These are phyloP conservation scores for Populus davidiana DNA, from an alignment of 345 rosid genomes.

Conservation along the genomic window DNA sequence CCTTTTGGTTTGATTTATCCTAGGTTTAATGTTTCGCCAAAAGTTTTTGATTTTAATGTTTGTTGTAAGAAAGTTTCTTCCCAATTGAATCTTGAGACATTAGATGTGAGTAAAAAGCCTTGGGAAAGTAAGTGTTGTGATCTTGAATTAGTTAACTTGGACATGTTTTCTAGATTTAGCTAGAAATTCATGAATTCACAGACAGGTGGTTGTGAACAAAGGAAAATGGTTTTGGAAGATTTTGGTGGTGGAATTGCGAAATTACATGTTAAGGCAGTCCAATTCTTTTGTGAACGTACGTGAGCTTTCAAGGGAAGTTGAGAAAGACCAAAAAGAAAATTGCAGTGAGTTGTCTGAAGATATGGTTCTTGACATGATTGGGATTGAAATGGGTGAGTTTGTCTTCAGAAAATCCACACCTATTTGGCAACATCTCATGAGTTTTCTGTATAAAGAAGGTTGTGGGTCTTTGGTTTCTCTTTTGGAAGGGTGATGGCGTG, in stretches of 20 bases:
- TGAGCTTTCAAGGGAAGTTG: slow-evolving; percentile 32
- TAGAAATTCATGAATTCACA: slow-evolving; percentile 22
- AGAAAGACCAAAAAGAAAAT: slow-evolving; percentile 31
- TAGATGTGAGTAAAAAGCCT: slow-evolving; percentile 64
- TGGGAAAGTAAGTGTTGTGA: slow-evolving; percentile 49
- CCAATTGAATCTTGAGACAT: slow-evolving; percentile 22
- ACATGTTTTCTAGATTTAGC: slow-evolving; percentile 10
- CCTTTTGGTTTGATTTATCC: slow-evolving; percentile 48
- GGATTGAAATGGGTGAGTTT: slow-evolving; percentile 46
- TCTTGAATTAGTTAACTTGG: slow-evolving; percentile 31
- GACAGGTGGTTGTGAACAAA: slow-evolving; percentile 18
- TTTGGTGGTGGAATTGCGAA: slow-evolving; percentile 36
- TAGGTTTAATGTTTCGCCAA: no score
- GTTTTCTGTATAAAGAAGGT: slow-evolving; percentile 68
- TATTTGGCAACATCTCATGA: slow-evolving; percentile 66
- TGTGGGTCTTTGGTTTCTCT: slow-evolving; percentile 64
- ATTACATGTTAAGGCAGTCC: slow-evolving; percentile 51
- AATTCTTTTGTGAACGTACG: slow-evolving; percentile 38
- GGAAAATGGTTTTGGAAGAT: slow-evolving; percentile 22
- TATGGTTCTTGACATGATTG: slow-evolving; percentile 53
- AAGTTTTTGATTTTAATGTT: no score
- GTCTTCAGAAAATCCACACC: slow-evolving; percentile 44
- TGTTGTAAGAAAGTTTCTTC: no score
- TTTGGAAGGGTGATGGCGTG: slow-evolving; percentile 42
- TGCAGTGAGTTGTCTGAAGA: slow-evolving; percentile 51